Percentiles rank a stretch among this genome's conserved stretches.
Evolutionary conservation across 441 rosid genomes (phyloP).

Genomic region (Populus hybrid): DNA sequence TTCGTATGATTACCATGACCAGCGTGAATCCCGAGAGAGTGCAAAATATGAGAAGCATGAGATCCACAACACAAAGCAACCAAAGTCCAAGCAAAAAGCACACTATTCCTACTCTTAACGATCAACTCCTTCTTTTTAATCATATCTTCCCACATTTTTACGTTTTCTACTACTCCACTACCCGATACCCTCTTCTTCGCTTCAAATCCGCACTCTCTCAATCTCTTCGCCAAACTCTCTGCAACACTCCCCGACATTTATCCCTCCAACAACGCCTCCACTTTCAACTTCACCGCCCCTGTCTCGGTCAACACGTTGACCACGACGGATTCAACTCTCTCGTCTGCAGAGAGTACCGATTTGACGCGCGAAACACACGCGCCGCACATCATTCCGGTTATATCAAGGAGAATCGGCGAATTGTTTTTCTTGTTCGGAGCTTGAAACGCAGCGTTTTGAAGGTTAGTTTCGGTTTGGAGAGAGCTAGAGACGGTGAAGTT

Average conservation of each 20-base stretch:
- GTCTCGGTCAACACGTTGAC: conserved; percentile 94
- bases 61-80: conserved; percentile 96
- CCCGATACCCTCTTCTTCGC: conserved; percentile 71
- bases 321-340: conserved; percentile 73
- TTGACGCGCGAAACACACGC: conserved; percentile 85
- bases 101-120: conserved; percentile 71
- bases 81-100: conserved; percentile 87
- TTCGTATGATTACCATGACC: conserved; percentile 55
- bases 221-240: conserved; percentile 59
- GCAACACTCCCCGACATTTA: conserved; percentile 34
- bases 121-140: conserved; percentile 68
- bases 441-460: conserved; percentile 25
- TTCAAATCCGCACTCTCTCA: conserved; percentile 82
- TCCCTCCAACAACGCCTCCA: conserved; percentile 27
- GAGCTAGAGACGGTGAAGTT: conserved; percentile 41
- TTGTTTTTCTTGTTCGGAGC: conserved; percentile 22
- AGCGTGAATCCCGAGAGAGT: conserved; percentile 79
- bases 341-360: conserved; percentile 65
- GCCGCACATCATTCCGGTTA: conserved; percentile 93
- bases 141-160: conserved; percentile 77
- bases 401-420: conserved; percentile 61
- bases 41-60: conserved; percentile 82
- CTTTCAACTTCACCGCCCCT: conserved; percentile 67
- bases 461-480: conserved; percentile 41
- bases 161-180: conserved; percentile 64